Evolutionary conservation across 2,329 filamentous ascomycete species (phyloP).

Genomic region (Venturia pyrina): DNA sequence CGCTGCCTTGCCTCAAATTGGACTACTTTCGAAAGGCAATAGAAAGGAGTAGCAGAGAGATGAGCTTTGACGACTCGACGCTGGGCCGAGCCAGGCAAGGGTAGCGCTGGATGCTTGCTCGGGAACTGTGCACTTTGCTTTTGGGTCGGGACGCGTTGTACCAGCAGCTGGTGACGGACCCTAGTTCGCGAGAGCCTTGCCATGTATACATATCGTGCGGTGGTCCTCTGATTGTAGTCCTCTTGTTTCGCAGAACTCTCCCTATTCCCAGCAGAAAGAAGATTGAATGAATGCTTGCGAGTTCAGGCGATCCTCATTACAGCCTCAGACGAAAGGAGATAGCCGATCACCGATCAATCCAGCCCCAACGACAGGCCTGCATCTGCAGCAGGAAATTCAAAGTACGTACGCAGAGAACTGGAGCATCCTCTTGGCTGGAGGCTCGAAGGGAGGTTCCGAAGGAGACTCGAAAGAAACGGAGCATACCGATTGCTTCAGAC

Average conservation of each 20-base stretch:
- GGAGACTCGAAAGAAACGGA: background rate
- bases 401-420: background rate
- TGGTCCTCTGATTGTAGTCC: background rate
- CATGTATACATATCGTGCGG: background rate
- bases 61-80: conserved; percentile 4
- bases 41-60: conserved; percentile 4
- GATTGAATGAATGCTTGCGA: background rate
- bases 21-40: background rate
- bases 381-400: background rate
- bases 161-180: background rate
- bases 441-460: too few relatives aligned
- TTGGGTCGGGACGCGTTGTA: background rate
- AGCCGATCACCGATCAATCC: background rate
- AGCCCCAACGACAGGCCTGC: background rate
- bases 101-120: background rate
- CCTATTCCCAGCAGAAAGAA: background rate
- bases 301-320: background rate
- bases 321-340: background rate
- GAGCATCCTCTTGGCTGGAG: background rate
- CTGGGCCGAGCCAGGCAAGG: conserved; percentile 6
- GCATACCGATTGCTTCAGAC: background rate
- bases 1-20: background rate
- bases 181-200: background rate
- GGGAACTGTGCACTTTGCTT: conserved; percentile 5
- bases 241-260: background rate